Base-by-base conservation (phyloP, 2,329 filamentous ascomycete genomes). In the Aquanectria penicillioides region DNA sequence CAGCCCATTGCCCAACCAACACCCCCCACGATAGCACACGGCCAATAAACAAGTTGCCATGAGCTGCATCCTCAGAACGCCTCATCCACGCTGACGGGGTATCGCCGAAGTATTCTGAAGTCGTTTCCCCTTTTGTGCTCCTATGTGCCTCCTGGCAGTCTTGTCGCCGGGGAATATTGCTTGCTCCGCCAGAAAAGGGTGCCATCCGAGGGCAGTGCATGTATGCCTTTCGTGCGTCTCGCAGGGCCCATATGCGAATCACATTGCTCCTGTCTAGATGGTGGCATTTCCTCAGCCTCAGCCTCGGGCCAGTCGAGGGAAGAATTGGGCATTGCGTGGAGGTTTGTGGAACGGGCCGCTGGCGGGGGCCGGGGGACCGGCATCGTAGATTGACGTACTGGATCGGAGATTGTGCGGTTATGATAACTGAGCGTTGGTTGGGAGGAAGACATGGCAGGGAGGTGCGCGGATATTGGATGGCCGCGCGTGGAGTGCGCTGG, bases 311-410 rank as follows among this genome's bases (percentile, higher is more conserved):
- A 33, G 52, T 38, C 51, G 33, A 29, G 31, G 23, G 28, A 22
- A 26, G 13, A 10, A 52, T 52, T 51, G 40, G 57, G 52, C 52
- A 60, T 20, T n/a, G 46, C 55, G 33, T 65, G 46, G 23, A 59
- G 54, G 51, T 29, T 22, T 49, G 50, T 23, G 40, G 29, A 37
- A 25, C 44, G 22, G n/a, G 12, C 20, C 22, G 44, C 15, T 40
- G 22, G 31, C 36, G 54, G 40, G 41, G 36, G 46, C 41, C 15
- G 36, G 37, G 20, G n/a, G n/a, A n/a, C 44, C 17, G 40, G 17
- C 33, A 48, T 37, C 43, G 37, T 26, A 40, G 33, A 28, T 10
- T 22, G 3, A 57, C 36, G 25, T 28, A 38, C 28, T 11, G 12
- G 29, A 49, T 44, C 36, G 31, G 31, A 55, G 38, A 41, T 28